phyloP scores from a whole-genome alignment of 257 asterid species.

The Nicotiana noctiflora region DNA sequence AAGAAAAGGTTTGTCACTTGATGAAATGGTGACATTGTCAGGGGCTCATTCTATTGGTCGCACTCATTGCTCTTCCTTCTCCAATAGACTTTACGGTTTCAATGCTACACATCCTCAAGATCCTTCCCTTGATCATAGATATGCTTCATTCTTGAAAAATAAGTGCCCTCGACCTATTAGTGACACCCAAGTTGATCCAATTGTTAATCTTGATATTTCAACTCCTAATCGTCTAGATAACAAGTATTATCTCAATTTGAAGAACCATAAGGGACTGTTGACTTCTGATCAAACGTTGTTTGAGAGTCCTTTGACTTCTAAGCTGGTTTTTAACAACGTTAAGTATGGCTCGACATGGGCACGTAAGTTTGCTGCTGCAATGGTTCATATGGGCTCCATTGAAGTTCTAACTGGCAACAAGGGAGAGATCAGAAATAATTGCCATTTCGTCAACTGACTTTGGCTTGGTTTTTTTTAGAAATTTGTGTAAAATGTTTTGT shows the following conservation, averaged over 20 bases:
- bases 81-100: constrained; percentile 44
- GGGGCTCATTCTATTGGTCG: constrained; percentile 45
- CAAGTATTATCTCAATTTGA: constrained; percentile 26
- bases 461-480: neutral
- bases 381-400: constrained; percentile 36
- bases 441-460: constrained; percentile 30
- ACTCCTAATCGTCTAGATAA: constrained; percentile 26
- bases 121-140: constrained; percentile 33
- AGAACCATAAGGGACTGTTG: constrained; percentile 20
- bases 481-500: neutral
- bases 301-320: constrained; percentile 24
- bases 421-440: constrained; percentile 43
- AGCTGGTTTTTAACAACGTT: constrained; percentile 24
- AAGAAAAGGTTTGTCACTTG: constrained; percentile 3
- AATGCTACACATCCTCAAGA: constrained; percentile 37
- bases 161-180: constrained; percentile 31
- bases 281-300: constrained; percentile 37
- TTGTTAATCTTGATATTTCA: constrained; percentile 17
- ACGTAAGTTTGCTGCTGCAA: constrained; percentile 39
- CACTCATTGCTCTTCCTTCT: constrained; percentile 30
- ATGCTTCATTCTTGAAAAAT: constrained; percentile 27
- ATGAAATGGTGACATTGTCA: constrained; percentile 11
- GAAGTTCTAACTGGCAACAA: constrained; percentile 31
- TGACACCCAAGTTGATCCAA: constrained; percentile 13
- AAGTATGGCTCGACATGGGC: constrained; percentile 17